Evolutionary conservation across 2,329 filamentous ascomycete genomes (phyloP), one percentile per base, ranked within the genome.

Genomic region (Furcasterigmium sp.): DNA sequence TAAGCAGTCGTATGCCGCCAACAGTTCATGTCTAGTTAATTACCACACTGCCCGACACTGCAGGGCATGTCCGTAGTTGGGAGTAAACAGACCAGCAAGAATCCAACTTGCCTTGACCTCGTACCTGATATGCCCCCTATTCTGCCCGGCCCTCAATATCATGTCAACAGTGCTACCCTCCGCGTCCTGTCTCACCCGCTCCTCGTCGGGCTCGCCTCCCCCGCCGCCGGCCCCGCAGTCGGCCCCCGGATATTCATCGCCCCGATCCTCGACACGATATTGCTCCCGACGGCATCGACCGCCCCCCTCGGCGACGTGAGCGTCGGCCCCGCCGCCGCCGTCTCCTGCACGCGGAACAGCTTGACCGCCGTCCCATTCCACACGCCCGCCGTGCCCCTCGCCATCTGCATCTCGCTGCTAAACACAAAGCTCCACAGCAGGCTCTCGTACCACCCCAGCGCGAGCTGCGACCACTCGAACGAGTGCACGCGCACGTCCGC

Each of bases 371-470:
- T 97, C 28, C 89, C 87, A 57, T 91, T 96, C 91, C 93, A 98
- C 2, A 96, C 83, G 8, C 93, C 91, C 25, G 91, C 87, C 3
- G 87, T 91, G 23, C 91, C 91, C 58, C 85, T 91, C 1, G 85
- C 80, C 21, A 91, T 80, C 45, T 90, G 82, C 82, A 95, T 88
- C 67, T 98, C 93, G 55, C 83, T 84, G 21, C 86, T 83, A 61
- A 96, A 97, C 42, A 96, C 82, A 54, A 96, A 87, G 14, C 89
- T 84, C 93, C 93, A 98, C 9, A 98, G 73, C 11, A 97, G 73
- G 5, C 88, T 91, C 63, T 96, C 89, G 62, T 97, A 96, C 93
- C 93, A 97, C 39, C 91, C 91, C 40, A 97, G 73, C 1, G 88
- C 86, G 26, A 95, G 72, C 1, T 87, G 84, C 3, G 90, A 91